phyloP scores from a whole-genome alignment of 1,139 yeast genomes.

The Pichia sp. region DNA sequence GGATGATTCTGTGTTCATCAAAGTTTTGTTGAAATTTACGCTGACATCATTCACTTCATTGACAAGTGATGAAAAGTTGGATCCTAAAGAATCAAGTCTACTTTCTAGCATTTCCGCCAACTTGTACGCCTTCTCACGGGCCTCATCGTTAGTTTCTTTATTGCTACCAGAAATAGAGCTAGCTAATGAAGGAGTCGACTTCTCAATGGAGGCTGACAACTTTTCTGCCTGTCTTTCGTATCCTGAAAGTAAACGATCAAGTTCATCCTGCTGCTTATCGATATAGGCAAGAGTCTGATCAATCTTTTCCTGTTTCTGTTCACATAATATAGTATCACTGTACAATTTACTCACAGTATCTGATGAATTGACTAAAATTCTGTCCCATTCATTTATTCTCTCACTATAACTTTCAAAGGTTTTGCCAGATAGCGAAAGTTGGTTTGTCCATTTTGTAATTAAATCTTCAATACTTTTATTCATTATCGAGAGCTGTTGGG shows the following conservation, averaged over 20 bases:
- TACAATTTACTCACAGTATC: slow-evolving; percentile 77
- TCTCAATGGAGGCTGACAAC: slow-evolving; percentile 28
- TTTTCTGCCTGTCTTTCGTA: slow-evolving; percentile 81
- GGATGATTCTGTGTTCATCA: slow-evolving; percentile 24
- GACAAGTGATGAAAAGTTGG: slow-evolving; percentile 70
- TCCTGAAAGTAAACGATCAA: slow-evolving; percentile 74
- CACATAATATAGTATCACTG: slow-evolving; percentile 76
- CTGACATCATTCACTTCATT: slow-evolving; percentile 85
- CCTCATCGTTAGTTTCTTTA: slow-evolving; percentile 53
- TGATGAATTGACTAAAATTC: slow-evolving; percentile 75
- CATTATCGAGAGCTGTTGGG: slow-evolving; percentile 72
- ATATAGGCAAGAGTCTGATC: slow-evolving; percentile 85
- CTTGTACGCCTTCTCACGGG: slow-evolving; percentile 84
- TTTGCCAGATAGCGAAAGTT: slow-evolving; percentile 65
- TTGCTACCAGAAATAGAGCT: slow-evolving; percentile 10
- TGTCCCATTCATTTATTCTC: slow-evolving; percentile 81
- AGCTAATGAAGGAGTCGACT: slow-evolving; percentile 12
- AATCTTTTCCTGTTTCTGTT: slow-evolving; percentile 75
- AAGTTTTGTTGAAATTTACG: slow-evolving; percentile 66
- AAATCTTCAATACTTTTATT: slow-evolving; percentile 92
- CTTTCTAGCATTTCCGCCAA: slow-evolving; percentile 85
- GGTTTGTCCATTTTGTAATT: slow-evolving; percentile 89
- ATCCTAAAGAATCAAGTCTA: slow-evolving; percentile 71
- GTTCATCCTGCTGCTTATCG: slow-evolving; percentile 88
- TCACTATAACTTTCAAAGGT: slow-evolving; percentile 75